phyloP scores from a whole-genome alignment of 2,329 filamentous ascomycete species.

The Pezicula neosporulosa region DNA sequence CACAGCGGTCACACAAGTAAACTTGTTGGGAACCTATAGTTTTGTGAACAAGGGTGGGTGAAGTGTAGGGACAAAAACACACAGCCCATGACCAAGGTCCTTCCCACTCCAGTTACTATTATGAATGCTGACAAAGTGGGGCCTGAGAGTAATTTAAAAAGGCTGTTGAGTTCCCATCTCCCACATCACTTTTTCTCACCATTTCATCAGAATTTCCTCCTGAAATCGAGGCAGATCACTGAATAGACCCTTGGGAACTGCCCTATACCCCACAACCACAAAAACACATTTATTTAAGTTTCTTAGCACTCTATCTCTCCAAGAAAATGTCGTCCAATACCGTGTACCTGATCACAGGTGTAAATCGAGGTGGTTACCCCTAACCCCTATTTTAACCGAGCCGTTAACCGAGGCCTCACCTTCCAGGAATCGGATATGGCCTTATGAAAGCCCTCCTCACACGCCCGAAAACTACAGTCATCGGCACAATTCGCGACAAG shows the following conservation, averaged over 20 bases:
- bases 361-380: slow-evolving; percentile 20
- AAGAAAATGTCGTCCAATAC: slow-evolving; percentile 10
- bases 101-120: no score
- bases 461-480: slow-evolving; percentile 33
- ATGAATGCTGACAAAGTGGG: neutral
- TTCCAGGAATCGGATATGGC: slow-evolving; percentile 28
- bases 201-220: no score
- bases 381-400: slow-evolving; percentile 12
- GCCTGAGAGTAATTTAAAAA: neutral
- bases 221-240: neutral
- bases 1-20: no score
- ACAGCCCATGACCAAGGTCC: no score
- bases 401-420: neutral
- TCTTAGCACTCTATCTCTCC: neutral
- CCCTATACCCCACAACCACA: neutral
- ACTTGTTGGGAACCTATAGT: no score
- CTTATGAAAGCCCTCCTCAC: slow-evolving; percentile 31
- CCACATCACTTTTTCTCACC: neutral
- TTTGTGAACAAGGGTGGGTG: no score
- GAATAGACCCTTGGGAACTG: neutral
- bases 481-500: slow-evolving; percentile 34
- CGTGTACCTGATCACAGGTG: slow-evolving; percentile 24
- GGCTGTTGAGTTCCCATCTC: neutral
- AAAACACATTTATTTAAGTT: neutral
- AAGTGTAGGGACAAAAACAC: no score